Evolutionary conservation across 306 rosid genomes (phyloP).

Genomic region (Cercis canadensis): DNA sequence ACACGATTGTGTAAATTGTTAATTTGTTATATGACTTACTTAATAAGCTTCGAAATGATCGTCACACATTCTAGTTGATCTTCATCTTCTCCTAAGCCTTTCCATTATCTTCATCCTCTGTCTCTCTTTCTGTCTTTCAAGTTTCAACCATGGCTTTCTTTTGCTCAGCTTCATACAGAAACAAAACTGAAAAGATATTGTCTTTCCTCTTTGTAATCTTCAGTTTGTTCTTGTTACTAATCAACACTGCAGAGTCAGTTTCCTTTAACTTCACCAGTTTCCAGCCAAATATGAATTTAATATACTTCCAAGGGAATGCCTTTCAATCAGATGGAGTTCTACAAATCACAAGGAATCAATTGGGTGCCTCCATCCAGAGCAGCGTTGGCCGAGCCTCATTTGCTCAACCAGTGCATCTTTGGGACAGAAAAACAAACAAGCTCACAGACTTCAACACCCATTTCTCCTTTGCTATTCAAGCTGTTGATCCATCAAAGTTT

Average conservation of each 20-base stretch:
- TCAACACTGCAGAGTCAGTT: constrained; percentile 39
- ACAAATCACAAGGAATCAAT: constrained; percentile 65
- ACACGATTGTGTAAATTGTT: constrained; percentile 1
- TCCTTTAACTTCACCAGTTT: constrained; percentile 59
- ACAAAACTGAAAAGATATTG: constrained; percentile 17
- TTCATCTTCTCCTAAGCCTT: background rate
- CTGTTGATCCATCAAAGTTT: background rate
- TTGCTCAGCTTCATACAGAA: constrained; percentile 15
- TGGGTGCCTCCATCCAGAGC: constrained; percentile 39
- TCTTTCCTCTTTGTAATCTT: constrained; percentile 24
- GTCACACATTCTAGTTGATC: constrained; percentile 38
- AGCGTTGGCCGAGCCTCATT: constrained; percentile 72
- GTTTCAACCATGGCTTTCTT: constrained; percentile 44
- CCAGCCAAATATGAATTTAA: constrained; percentile 34
- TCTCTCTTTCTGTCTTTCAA: constrained; percentile 10
- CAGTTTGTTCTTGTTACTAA: constrained; percentile 31
- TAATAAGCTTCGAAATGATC: constrained; percentile 4
- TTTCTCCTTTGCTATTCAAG: constrained; percentile 58
- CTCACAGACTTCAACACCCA: constrained; percentile 78
- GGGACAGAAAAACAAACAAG: constrained; percentile 51
- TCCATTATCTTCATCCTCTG: constrained; percentile 5
- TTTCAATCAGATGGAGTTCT: constrained; percentile 51
- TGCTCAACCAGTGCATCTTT: constrained; percentile 54
- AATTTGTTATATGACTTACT: background rate
- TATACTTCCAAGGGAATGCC: constrained; percentile 58